These are phyloP conservation scores for Trematosphaeria pertusa DNA, from an alignment of 2,329 filamentous ascomycete genomes.

Conservation along the genomic window DNA sequence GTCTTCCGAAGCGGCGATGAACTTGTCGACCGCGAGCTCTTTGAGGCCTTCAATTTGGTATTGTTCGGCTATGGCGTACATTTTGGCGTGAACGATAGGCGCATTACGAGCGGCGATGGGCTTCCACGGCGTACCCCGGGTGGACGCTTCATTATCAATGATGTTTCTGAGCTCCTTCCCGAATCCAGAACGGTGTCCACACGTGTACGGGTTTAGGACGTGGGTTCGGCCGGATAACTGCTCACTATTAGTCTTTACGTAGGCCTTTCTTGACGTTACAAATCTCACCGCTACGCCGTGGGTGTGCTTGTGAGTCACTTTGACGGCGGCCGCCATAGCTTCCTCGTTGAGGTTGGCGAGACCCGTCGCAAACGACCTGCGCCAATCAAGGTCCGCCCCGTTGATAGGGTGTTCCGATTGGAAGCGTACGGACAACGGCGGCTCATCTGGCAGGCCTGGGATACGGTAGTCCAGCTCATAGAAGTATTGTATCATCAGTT, in stretches of 20 bases:
- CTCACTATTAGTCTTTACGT: too few relatives aligned
- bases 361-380: not conserved
- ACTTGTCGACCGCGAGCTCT: conserved; percentile 6
- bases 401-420: not conserved
- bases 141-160: not conserved
- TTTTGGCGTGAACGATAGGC: conserved; percentile 10
- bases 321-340: not conserved
- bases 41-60: conserved; percentile 8
- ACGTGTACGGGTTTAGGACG: too few relatives aligned
- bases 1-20: not conserved
- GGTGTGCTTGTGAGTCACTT: not conserved
- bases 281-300: not conserved
- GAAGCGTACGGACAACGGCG: not conserved
- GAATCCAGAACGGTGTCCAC: not conserved
- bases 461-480: conserved; percentile 13
- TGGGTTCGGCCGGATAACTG: too few relatives aligned
- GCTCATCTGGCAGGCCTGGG: not conserved
- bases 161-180: not conserved
- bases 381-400: too few relatives aligned
- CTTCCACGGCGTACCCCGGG: not conserved
- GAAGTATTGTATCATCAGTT: conserved; percentile 16
- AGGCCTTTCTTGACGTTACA: too few relatives aligned
- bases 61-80: conserved; percentile 19
- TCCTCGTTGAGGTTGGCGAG: not conserved
- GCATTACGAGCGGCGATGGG: not conserved